Evolutionary conservation across 1,139 yeast species (phyloP).

Genomic region (Candida sanyaensis): DNA sequence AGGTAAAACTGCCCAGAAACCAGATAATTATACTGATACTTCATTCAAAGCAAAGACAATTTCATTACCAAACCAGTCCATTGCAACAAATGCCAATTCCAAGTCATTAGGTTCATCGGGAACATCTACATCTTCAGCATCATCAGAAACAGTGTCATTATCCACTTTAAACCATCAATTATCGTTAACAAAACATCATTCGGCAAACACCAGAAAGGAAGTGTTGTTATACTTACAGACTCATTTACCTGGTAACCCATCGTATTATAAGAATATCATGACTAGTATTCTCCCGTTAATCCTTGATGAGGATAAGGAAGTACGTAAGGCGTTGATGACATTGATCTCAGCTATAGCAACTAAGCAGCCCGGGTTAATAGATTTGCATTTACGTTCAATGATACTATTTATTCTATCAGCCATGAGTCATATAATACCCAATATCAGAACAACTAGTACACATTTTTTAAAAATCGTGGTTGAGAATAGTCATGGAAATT

Average conservation of each 20-base stretch:
- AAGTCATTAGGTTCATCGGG: constrained; percentile 7
- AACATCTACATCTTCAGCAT: constrained; percentile 14
- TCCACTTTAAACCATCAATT: constrained; percentile 49
- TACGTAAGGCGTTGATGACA: constrained; percentile 60
- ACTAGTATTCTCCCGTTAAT: constrained; percentile 57
- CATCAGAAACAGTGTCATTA: constrained; percentile 11
- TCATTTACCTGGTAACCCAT: constrained; percentile 50
- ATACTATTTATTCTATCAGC: constrained; percentile 84
- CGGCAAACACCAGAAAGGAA: constrained; percentile 72
- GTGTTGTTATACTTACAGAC: constrained; percentile 55
- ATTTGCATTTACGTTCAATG: constrained; percentile 65
- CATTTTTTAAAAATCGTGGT: constrained; percentile 59
- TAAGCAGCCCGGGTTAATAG: constrained; percentile 57
- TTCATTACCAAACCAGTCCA: constrained; percentile 59
- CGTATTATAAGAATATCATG: constrained; percentile 59
- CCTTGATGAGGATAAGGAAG: constrained; percentile 63
- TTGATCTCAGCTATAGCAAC: constrained; percentile 53
- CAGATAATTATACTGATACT: constrained; percentile 81
- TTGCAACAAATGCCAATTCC: constrained; percentile 21
- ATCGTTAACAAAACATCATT: constrained; percentile 76
- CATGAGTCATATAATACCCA: constrained; percentile 87
- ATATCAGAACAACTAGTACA: constrained; percentile 71
- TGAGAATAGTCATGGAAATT: constrained; percentile 43
- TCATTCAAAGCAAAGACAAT: constrained; percentile 79
- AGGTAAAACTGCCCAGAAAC: constrained; percentile 75